Evolutionary conservation across 2,329 filamentous ascomycete genomes (phyloP).

Genomic region (Talaromyces sp.): DNA sequence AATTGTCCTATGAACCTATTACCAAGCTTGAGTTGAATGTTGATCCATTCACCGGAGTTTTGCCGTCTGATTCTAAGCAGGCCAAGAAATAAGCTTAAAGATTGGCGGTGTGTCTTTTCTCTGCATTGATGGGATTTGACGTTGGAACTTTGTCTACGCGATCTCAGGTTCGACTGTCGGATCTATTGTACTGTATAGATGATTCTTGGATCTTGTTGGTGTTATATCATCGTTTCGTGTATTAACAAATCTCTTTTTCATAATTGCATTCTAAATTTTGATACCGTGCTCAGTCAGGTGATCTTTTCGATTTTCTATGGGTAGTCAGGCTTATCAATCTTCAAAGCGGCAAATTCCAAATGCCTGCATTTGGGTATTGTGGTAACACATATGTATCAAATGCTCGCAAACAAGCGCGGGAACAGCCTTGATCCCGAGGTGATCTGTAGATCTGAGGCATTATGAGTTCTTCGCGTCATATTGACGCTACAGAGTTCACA

Average conservation of each 20-base stretch:
- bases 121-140: neutral
- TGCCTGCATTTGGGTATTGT: too few species aligned
- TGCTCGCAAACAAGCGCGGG: too few species aligned
- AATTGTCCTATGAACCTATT: slow-evolving; percentile 58
- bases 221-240: slow-evolving; percentile 23
- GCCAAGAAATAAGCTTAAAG: slow-evolving; percentile 11
- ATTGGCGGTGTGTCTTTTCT: neutral
- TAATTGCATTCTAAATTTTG: slow-evolving; percentile 3
- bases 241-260: slow-evolving; percentile 30
- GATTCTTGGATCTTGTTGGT: slow-evolving; percentile 24
- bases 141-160: slow-evolving; percentile 16
- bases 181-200: slow-evolving; percentile 40
- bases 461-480: too few species aligned
- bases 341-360: too few species aligned
- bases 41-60: slow-evolving; percentile 28
- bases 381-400: too few species aligned
- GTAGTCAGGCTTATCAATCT: too few species aligned
- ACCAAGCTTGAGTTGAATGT: slow-evolving; percentile 25
- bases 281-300: neutral
- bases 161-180: slow-evolving; percentile 22
- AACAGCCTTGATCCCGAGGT: too few species aligned
- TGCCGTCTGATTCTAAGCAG: slow-evolving; percentile 14
- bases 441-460: too few species aligned
- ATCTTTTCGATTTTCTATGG: too few species aligned
- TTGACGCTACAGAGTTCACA: too few species aligned